Percentiles rank a stretch among this genome's conserved stretches.
Conservation (phyloP, 495 filamentous ascomycete species). For the Diplogelasinospora grovesii region DNA sequence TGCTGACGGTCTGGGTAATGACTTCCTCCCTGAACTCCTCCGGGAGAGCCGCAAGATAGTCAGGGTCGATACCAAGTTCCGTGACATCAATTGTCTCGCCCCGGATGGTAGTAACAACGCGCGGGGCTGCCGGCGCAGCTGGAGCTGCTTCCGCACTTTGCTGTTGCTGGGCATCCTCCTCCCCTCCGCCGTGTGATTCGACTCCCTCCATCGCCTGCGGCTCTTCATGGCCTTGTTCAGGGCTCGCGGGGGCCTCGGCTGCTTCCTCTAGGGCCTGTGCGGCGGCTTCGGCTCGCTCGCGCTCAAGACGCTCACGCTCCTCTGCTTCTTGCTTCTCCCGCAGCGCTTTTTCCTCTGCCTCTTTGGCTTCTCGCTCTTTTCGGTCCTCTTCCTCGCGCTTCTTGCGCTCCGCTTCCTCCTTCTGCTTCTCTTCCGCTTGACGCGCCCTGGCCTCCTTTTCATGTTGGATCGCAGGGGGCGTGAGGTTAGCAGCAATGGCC, state of each 20-base stretch:
- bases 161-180: constrained; percentile 25
- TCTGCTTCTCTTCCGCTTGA: constrained; percentile 51
- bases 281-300: constrained; percentile 42
- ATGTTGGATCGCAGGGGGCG: constrained; percentile 77
- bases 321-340: constrained; percentile 51
- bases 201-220: constrained; percentile 82
- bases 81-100: constrained; percentile 87
- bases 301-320: constrained; percentile 48
- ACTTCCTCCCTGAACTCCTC: constrained; percentile 96
- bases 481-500: constrained; percentile 64
- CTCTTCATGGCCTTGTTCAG: constrained; percentile 17
- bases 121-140: constrained; percentile 43
- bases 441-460: constrained; percentile 60
- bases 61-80: constrained; percentile 84
- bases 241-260: constrained; percentile 5
- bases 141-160: too few relatives aligned
- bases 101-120: constrained; percentile 72
- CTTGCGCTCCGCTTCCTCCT: constrained; percentile 61
- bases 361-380: constrained; percentile 48
- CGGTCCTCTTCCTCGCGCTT: constrained; percentile 49
- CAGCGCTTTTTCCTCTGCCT: constrained; percentile 54
- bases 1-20: constrained; percentile 75
- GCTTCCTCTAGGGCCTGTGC: constrained; percentile 28
- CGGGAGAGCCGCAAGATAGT: constrained; percentile 87
- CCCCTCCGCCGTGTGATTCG: constrained; percentile 46